Conservation (phyloP, 129 eudicot genomes). For the Flaveria sonorensis region DNA sequence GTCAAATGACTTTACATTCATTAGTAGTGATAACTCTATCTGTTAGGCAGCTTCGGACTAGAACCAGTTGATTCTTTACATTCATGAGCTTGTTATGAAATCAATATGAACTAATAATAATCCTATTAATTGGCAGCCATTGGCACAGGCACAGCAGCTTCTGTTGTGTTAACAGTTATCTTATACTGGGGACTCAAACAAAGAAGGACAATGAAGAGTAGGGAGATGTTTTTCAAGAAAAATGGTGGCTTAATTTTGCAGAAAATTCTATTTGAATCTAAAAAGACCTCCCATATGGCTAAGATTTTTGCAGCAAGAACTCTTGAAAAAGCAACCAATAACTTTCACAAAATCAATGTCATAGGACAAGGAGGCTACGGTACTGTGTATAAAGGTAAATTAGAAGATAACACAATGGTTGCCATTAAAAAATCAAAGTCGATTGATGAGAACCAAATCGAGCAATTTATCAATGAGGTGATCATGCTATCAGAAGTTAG, state of each 20-base stretch:
- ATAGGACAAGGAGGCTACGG: conserved; percentile 13
- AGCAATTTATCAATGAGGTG: not conserved
- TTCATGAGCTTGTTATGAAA: not conserved
- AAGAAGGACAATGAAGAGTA: not conserved
- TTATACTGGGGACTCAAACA: not conserved
- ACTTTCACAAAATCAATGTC: conserved; percentile 3
- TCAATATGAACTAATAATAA: not conserved
- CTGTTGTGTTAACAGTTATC: not conserved
- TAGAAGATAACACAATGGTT: not conserved
- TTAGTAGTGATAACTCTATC: too few species aligned
- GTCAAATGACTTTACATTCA: not conserved
- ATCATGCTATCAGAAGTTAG: conserved; percentile 5
- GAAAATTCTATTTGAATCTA: not conserved
- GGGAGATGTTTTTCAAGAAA: not conserved
- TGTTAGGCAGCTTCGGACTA: not conserved
- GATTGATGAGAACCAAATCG: too few species aligned
- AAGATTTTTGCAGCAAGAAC: not conserved
- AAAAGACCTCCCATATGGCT: not conserved
- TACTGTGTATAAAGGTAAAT: conserved; percentile 5
- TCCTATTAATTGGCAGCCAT: not conserved
- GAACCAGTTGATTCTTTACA: too few species aligned
- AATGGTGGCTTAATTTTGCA: not conserved
- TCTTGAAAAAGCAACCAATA: conserved; percentile 1
- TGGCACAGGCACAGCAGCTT: not conserved
- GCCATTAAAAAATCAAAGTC: not conserved